phyloP scores from a whole-genome alignment of 306 rosid species.

The Acmispon strigosus region DNA sequence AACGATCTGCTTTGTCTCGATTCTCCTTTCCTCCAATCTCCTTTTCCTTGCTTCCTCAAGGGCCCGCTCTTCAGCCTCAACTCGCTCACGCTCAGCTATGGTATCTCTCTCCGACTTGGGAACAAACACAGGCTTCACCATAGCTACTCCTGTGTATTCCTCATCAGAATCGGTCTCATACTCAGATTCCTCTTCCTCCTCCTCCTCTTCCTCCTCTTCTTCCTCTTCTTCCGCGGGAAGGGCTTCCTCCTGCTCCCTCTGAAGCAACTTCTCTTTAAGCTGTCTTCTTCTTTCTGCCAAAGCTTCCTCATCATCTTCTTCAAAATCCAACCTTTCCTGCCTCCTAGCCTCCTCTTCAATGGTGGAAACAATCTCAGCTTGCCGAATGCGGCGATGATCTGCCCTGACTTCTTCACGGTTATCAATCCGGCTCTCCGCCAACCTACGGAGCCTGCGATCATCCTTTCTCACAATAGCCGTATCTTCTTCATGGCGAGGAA shows the following conservation, averaged over 20 bases:
- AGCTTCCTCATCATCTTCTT: conserved; percentile 72
- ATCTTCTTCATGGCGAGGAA: conserved; percentile 57
- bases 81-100: conserved; percentile 85
- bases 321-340: conserved; percentile 83
- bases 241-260: conserved; percentile 82
- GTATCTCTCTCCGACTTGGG: conserved; percentile 94
- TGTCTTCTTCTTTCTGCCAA: conserved; percentile 70
- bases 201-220: conserved; percentile 63
- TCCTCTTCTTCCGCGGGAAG: conserved; percentile 62
- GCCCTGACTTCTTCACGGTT: conserved; percentile 89
- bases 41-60: conserved; percentile 65
- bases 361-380: conserved; percentile 87
- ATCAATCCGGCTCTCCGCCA: conserved; percentile 76
- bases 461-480: conserved; percentile 45
- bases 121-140: conserved; percentile 95
- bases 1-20: conserved; percentile 80
- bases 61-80: conserved; percentile 83
- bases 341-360: conserved; percentile 84
- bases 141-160: conserved; percentile 71
- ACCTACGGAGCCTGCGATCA: conserved; percentile 75
- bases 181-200: conserved; percentile 83
- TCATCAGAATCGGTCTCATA: conserved; percentile 94
- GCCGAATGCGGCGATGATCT: conserved; percentile 85
- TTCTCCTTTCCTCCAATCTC: conserved; percentile 78
- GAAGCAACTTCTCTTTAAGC: conserved; percentile 67